Percentiles rank a stretch among this genome's conserved stretches.
Evolutionary conservation across 2,329 filamentous ascomycete genomes (phyloP).

Genomic region (Cercospora nicotianae): DNA sequence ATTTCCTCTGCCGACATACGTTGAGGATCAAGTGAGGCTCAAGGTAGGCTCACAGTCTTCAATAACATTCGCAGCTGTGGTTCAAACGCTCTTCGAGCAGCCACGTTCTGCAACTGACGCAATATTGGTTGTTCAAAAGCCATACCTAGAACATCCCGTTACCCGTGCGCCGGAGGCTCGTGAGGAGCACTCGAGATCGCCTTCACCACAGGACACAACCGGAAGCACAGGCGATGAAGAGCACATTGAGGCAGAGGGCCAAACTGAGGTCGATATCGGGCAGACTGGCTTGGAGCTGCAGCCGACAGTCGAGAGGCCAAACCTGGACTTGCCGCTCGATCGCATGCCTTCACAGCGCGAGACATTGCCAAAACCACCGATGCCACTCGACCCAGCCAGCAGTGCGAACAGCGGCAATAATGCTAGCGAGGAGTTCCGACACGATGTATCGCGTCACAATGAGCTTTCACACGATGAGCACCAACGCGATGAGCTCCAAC

Average conservation of each 20-base stretch:
- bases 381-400: neutral
- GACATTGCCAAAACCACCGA: neutral
- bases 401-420: neutral
- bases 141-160: slow-evolving; percentile 5
- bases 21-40: slow-evolving; percentile 14
- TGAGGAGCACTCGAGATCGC: neutral
- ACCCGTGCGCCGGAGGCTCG: neutral
- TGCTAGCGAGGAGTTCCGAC: neutral
- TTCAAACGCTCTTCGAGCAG: slow-evolving; percentile 11
- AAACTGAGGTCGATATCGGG: neutral
- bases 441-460: neutral
- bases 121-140: slow-evolving; percentile 14
- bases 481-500: neutral
- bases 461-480: neutral
- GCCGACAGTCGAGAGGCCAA: neutral
- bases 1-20: slow-evolving; percentile 15
- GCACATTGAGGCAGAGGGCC: slow-evolving; percentile 17
- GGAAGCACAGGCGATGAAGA: slow-evolving; percentile 35
- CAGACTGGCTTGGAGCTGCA: neutral
- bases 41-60: neutral
- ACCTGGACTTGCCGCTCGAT: neutral
- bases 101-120: neutral
- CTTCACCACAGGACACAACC: neutral
- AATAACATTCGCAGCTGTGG: neutral
- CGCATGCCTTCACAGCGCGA: neutral